Evolutionary conservation across 2,329 filamentous ascomycete species (phyloP).

Genomic region (Scytalidium sp.): DNA sequence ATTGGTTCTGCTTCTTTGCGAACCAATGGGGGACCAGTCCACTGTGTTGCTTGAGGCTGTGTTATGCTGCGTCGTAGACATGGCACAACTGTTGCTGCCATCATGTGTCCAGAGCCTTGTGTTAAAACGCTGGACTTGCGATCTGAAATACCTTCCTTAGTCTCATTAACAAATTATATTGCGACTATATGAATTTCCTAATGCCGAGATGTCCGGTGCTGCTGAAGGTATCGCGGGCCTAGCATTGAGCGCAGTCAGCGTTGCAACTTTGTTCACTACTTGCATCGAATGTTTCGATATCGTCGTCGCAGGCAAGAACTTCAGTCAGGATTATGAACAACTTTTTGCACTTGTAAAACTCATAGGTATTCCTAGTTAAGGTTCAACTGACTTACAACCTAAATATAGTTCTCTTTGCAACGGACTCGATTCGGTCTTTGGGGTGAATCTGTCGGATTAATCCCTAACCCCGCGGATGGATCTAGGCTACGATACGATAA

Average conservation of each 20-base stretch:
- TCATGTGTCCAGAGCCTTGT: too few relatives aligned
- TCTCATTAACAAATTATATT: too few relatives aligned
- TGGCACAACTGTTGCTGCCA: too few relatives aligned
- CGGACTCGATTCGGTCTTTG: constrained; percentile 9
- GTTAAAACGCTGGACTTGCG: too few relatives aligned
- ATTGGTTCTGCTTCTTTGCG: too few relatives aligned
- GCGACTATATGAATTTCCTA: too few relatives aligned
- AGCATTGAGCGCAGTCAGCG: constrained; percentile 15
- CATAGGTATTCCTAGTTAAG: not conserved
- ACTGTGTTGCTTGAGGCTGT: too few relatives aligned
- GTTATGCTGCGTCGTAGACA: too few relatives aligned
- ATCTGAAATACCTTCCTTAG: too few relatives aligned
- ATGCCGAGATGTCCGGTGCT: constrained; percentile 5
- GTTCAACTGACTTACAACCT: not conserved
- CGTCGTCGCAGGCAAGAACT: constrained; percentile 15
- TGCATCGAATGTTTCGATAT: constrained; percentile 26
- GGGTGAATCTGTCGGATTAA: constrained; percentile 11
- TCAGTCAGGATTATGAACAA: constrained; percentile 21
- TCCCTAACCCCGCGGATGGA: constrained; percentile 4
- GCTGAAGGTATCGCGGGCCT: constrained; percentile 13
- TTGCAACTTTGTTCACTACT: constrained; percentile 20
- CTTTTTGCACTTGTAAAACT: constrained; percentile 11
- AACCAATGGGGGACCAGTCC: too few relatives aligned
- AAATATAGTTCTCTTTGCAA: constrained; percentile 7
- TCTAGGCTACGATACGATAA: constrained; percentile 5